Base-by-base conservation (phyloP, 2,329 filamentous ascomycete genomes). In the Pseudocercospora vitis region DNA sequence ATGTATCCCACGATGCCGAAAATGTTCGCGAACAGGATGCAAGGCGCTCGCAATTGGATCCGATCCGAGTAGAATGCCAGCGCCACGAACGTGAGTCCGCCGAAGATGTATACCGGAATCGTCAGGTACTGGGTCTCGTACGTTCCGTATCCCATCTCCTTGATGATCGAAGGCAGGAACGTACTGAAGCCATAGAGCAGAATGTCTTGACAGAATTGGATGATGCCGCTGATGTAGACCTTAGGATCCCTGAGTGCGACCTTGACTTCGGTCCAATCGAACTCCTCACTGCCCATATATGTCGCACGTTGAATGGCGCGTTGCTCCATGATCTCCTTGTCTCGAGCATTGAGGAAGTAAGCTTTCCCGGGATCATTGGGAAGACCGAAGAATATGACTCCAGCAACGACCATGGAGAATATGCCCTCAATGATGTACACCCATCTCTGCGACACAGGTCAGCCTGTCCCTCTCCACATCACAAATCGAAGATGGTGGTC, bases 1-100 rank as follows among this genome's bases (percentile, higher is more conserved):
- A 52, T 52, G 46, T 91, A 90, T 0, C 87, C 87, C 1, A 87
- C 65, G 12, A 88, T 80, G 31, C 83, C 85, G 29, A 89, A 72
- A 5, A 55, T 23, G 39, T 55, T 55, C 9, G 52, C 52, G 29
- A 55, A 50, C 14, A 55, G 29, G 2, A 55, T 24, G 35, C 14
- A 55, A 29, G 11, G 37, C 23, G 6, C 9, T 9, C 35, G 9
- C 9, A 40, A 16, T 18, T 40, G 35, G n/a, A 18, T 18, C 9
- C 19, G 14, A 21, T 40, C 35, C 5, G 35, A 40, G 35, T 18
- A 21, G 35, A 40, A 40, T 11, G 35, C 35, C 14, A 40, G 35
- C 4, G 35, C 14, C 9, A 40, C 11, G 35, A 40, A 40, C 9
- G 35, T 21, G 3, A 40, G 35, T 4, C 35, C 35, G n/a, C 35